These are phyloP conservation scores for Vinca minor DNA, from an alignment of 257 asterid genomes.

Conservation along the genomic window DNA sequence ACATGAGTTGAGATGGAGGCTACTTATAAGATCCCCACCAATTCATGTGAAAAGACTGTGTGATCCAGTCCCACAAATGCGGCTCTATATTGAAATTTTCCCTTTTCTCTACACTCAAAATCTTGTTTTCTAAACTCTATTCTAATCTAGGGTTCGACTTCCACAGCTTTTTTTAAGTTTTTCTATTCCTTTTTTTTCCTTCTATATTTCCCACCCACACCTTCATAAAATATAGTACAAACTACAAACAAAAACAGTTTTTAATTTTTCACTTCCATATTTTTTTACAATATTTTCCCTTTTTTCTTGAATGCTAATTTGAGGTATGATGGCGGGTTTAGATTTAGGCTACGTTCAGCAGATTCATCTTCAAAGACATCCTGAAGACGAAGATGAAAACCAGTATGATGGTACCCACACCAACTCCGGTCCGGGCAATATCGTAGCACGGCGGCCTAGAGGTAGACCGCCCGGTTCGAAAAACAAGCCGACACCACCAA, in stretches of 20 bases:
- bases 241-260: not conserved
- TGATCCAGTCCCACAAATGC: no score
- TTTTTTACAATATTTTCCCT: slow-evolving; percentile 7
- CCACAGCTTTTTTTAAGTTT: slow-evolving; percentile 1
- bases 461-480: slow-evolving; percentile 57
- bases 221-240: slow-evolving; percentile 9
- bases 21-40: no score
- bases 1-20: no score
- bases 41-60: no score
- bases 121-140: slow-evolving; percentile 11
- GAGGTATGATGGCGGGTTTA: slow-evolving; percentile 78
- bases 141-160: slow-evolving; percentile 18
- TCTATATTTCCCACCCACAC: not conserved
- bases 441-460: slow-evolving; percentile 40
- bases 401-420: no score
- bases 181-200: not conserved
- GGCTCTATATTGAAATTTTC: no score
- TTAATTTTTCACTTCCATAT: not conserved
- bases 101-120: slow-evolving; percentile 21
- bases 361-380: slow-evolving; percentile 28
- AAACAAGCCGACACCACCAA: slow-evolving; percentile 47
- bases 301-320: slow-evolving; percentile 3
- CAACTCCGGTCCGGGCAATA: slow-evolving; percentile 30
- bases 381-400: slow-evolving; percentile 1
- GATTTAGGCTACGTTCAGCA: slow-evolving; percentile 60